Evolutionary conservation across 805 yeast genomes (phyloP).

Genomic region (Saccharomycopsis javanensis): DNA sequence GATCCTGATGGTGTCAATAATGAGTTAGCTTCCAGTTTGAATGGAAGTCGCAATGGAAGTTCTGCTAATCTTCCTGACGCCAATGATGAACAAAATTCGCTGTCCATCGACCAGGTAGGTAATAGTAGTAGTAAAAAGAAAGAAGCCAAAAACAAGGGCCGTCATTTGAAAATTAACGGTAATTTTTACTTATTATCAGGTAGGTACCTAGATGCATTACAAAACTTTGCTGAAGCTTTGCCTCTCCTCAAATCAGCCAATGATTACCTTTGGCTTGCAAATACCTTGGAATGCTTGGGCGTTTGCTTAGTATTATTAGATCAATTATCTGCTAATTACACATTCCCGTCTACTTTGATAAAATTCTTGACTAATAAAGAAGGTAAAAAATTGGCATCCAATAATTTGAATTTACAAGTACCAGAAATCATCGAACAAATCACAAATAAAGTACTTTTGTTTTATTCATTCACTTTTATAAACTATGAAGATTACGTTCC

Average conservation of each 20-base stretch:
- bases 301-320: conserved; percentile 54
- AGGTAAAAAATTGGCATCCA: conserved; percentile 5
- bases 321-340: conserved; percentile 43
- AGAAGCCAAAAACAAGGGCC: conserved; percentile 48
- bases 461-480: conserved; percentile 41
- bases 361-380: conserved; percentile 16
- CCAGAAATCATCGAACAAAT: conserved; percentile 32
- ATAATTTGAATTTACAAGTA: conserved; percentile 16
- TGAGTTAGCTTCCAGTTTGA: not conserved
- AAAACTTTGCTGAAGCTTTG: conserved; percentile 67
- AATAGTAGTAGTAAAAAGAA: conserved; percentile 21
- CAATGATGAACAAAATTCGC: not conserved
- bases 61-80: not conserved
- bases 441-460: conserved; percentile 31
- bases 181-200: conserved; percentile 77
- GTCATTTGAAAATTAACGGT: conserved; percentile 68
- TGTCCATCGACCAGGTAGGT: not conserved
- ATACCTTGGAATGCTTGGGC: conserved; percentile 75
- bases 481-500: conserved; percentile 73
- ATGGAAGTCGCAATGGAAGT: conserved; percentile 5
- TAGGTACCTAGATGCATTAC: conserved; percentile 57
- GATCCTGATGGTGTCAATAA: not conserved
- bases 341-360: conserved; percentile 30
- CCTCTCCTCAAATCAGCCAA: conserved; percentile 45
- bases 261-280: conserved; percentile 82